Evolutionary conservation across 2,329 filamentous ascomycete species (phyloP).

Genomic region (Ceratocystis ficicola): DNA sequence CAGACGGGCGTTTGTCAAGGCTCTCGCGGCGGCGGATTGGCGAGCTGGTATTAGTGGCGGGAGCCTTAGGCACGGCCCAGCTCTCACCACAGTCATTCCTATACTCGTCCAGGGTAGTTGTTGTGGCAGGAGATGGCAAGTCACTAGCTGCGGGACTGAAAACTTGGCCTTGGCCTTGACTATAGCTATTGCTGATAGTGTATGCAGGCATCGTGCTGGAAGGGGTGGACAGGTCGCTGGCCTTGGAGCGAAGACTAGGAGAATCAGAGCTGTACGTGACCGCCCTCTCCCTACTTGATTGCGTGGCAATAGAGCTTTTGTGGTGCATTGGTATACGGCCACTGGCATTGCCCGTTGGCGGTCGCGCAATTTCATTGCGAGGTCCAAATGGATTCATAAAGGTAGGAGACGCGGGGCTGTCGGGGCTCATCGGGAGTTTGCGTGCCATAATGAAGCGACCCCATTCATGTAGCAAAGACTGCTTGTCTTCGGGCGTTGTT

Average conservation of each 20-base stretch:
- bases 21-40: constrained; percentile 44
- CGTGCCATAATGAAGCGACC: constrained; percentile 40
- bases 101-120: constrained; percentile 39
- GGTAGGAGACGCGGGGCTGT: constrained; percentile 42
- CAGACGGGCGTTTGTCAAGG: constrained; percentile 33
- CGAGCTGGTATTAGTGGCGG: constrained; percentile 46
- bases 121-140: constrained; percentile 44
- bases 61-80: constrained; percentile 48
- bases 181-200: background rate
- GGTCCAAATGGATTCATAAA: constrained; percentile 44
- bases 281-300: constrained; percentile 35
- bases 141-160: constrained; percentile 40
- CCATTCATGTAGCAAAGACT: constrained; percentile 47
- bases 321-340: constrained; percentile 32
- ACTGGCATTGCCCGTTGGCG: constrained; percentile 34
- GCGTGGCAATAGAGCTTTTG: constrained; percentile 39
- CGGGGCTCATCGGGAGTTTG: constrained; percentile 37
- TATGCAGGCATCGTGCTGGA: constrained; percentile 32
- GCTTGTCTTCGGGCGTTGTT: constrained; percentile 38
- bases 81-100: constrained; percentile 47
- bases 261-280: constrained; percentile 45
- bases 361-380: constrained; percentile 33
- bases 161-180: constrained; percentile 10
- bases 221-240: constrained; percentile 50
- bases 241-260: constrained; percentile 48